Evolutionary conservation across 2,329 filamentous ascomycete genomes (phyloP).

Genomic region (Fusarium anguioides): DNA sequence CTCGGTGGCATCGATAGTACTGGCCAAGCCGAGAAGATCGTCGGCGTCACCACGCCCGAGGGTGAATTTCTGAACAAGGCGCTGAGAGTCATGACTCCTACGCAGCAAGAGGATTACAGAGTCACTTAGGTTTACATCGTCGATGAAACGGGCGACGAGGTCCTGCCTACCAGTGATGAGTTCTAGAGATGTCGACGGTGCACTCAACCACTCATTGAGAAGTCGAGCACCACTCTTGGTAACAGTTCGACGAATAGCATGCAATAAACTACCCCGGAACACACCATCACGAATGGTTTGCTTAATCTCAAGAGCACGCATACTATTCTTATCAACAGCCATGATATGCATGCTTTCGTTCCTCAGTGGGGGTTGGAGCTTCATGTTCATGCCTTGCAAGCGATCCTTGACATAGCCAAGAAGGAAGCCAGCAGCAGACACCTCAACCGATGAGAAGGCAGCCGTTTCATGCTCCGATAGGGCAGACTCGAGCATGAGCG

Average conservation of each 20-base stretch:
- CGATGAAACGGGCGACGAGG: conserved; percentile 80
- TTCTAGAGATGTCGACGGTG: conserved; percentile 86
- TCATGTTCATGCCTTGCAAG: conserved; percentile 80
- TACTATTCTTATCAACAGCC: conserved; percentile 90
- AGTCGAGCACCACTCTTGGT: conserved; percentile 92
- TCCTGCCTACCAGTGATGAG: conserved; percentile 84
- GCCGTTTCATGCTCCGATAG: conserved; percentile 64
- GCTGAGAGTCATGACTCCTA: conserved; percentile 84
- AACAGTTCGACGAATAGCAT: conserved; percentile 88
- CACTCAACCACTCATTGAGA: conserved; percentile 85
- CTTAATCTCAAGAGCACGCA: conserved; percentile 89
- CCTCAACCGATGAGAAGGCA: conserved; percentile 74
- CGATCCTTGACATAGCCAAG: conserved; percentile 85
- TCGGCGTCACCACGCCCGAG: conserved; percentile 92
- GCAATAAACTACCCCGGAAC: conserved; percentile 85
- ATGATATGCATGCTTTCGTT: conserved; percentile 81
- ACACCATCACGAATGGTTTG: conserved; percentile 84
- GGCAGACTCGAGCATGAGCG: conserved; percentile 78
- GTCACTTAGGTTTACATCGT: conserved; percentile 75
- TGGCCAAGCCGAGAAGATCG: conserved; percentile 85
- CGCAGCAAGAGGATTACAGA: conserved; percentile 74
- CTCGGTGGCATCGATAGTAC: conserved; percentile 80
- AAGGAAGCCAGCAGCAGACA: conserved; percentile 81
- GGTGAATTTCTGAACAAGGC: conserved; percentile 93
- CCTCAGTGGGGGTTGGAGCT: conserved; percentile 83